Evolutionary conservation across 225 moss, liverwort and hornwort species (phyloP).

Genomic region (Pleurozium schreberi): DNA sequence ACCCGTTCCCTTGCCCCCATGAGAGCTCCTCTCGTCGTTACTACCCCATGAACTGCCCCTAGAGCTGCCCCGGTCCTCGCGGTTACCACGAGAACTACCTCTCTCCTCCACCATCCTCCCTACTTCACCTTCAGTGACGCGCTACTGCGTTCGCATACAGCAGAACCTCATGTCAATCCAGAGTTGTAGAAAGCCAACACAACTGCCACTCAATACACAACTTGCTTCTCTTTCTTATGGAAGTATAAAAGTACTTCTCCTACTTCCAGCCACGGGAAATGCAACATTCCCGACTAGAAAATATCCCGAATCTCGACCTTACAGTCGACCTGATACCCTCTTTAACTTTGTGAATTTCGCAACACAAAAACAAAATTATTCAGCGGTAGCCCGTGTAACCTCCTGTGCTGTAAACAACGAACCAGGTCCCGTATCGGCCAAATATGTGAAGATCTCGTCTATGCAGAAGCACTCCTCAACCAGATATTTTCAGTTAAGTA

Average conservation of each 20-base stretch:
- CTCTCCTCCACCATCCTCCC: conserved; percentile 37
- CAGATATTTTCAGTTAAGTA: conserved; percentile 39
- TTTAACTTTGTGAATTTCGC: background rate
- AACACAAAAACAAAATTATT: background rate
- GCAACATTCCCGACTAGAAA: background rate
- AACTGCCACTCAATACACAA: background rate
- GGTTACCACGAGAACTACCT: conserved; percentile 27
- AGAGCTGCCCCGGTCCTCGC: conserved; percentile 19
- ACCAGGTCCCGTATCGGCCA: conserved; percentile 40
- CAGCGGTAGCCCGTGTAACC: background rate
- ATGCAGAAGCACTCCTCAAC: conserved; percentile 34
- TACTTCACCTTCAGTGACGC: conserved; percentile 6
- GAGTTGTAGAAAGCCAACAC: background rate
- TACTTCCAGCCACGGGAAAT: conserved; percentile 5
- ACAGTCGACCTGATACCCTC: background rate
- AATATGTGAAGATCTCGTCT: conserved; percentile 30
- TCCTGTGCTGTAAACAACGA: conserved; percentile 20
- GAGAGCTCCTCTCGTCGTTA: conserved; percentile 25
- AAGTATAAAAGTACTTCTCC: background rate
- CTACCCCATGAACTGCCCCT: conserved; percentile 27
- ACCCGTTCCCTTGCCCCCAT: conserved; percentile 19
- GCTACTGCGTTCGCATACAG: conserved; percentile 12
- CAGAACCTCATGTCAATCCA: conserved; percentile 10
- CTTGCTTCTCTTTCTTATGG: background rate
- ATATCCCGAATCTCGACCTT: background rate